Evolutionary conservation across 139 green algal genomes (phyloP), one percentile per base, ranked within the genome.

Genomic region (Chlorella sp.): DNA sequence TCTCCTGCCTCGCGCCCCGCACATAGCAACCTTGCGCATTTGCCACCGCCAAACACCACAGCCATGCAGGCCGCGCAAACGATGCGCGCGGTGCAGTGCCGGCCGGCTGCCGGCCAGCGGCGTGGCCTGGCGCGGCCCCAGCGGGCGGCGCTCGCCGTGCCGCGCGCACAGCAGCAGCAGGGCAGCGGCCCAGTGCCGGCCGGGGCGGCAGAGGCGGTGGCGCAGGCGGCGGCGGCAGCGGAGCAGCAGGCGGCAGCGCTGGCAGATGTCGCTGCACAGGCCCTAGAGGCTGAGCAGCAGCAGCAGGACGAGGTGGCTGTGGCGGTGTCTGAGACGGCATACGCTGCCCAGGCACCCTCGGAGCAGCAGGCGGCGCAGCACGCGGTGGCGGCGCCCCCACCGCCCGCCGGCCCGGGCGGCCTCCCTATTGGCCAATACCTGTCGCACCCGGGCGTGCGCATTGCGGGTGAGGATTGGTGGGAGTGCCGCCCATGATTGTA

Each of bases 301-400:
- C 55, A 57, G 17, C 56, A 82, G 38, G 60, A 72, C 6, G 57
- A 72, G 36, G 34, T 56, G 12, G 76, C 38, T 20, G 60, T 38
- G 39, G 76, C 38, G n/a, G 76, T 57, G 57, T 41, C 57, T 2
- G 26, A 72, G 12, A 15, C 39, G 5, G 28, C 44, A 51, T 51
- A 51, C 9, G 44, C 36, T 1, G 41, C 64, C 13, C 15, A 32
- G 26, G 76, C 57, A 18, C 25, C 36, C 36, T 44, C 36, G 4
- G 57, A 73, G 76, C 76, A 73, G 76, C 76, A 82, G 76, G 64
- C 30, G 44, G 51, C 15, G 15, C 76, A n/a, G 72, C 44, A 84
- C 11, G 64, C 64, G n/a, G 79, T 65, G 79, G 20, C 56, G 26
- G 2, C 72, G 34, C 44, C 64, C 26, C 18, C 20, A 18, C 41